These are phyloP conservation scores for Scedosporium dehoogii DNA, from an alignment of 2,329 filamentous ascomycete genomes.

Conservation along the genomic window DNA sequence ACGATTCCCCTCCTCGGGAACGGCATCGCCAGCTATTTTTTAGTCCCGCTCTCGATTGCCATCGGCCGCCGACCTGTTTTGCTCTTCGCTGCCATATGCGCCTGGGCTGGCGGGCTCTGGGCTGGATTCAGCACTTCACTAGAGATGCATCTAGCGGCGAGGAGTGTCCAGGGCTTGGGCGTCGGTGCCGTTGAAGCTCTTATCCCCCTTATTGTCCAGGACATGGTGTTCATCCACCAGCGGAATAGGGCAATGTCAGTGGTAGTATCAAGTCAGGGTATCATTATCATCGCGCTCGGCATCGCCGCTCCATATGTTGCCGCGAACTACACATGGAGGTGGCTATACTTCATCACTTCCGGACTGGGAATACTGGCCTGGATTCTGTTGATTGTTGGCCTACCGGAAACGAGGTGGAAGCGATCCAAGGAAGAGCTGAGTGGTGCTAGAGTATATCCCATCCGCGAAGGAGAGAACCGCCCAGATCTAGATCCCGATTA, in stretches of 20 bases:
- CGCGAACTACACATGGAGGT: conserved; percentile 21
- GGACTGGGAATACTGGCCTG: conserved; percentile 20
- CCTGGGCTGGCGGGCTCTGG: conserved; percentile 25
- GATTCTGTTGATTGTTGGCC: conserved; percentile 19
- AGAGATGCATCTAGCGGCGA: conserved; percentile 20
- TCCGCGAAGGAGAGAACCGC: conserved; percentile 16
- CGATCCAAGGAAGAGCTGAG: conserved; percentile 20
- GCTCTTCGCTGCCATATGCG: conserved; percentile 20
- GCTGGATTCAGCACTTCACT: conserved; percentile 22
- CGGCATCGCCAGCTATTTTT: conserved; percentile 23
- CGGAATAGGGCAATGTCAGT: conserved; percentile 22
- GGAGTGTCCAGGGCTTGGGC: conserved; percentile 24
- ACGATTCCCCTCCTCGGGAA: conserved; percentile 25
- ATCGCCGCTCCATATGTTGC: conserved; percentile 20
- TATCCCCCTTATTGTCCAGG: conserved; percentile 27
- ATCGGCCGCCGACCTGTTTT: conserved; percentile 26
- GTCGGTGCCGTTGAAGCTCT: conserved; percentile 25
- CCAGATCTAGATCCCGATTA: conserved; percentile 17
- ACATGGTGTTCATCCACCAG: conserved; percentile 28
- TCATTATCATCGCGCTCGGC: conserved; percentile 20
- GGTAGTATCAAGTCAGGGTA: conserved; percentile 19
- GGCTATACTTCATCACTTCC: conserved; percentile 24
- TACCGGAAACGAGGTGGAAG: conserved; percentile 25
- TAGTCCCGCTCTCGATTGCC: conserved; percentile 26
- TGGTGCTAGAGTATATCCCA: conserved; percentile 15